A percentile compares a stretch with the other conserved stretches of the same genome.
These are phyloP conservation scores for Diaporthe ilicicola DNA, from an alignment of 2,329 filamentous ascomycete species.

Conservation along the genomic window DNA sequence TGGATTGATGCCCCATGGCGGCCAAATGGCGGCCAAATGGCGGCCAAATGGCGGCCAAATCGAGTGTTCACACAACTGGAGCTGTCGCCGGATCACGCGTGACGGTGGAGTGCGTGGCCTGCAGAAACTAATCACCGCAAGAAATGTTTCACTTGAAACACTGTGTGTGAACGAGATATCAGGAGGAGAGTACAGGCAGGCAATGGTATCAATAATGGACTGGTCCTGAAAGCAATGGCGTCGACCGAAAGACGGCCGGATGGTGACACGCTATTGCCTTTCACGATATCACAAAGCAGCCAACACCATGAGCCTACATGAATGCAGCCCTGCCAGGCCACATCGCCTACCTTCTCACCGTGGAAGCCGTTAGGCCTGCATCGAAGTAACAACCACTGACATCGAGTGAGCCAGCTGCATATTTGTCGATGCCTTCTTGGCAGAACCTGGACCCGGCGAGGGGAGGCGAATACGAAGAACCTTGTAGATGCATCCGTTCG, in stretches of 20 bases:
- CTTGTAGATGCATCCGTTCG: conserved; percentile 2
- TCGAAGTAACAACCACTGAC: neutral
- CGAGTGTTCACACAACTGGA: neutral
- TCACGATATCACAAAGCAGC: neutral
- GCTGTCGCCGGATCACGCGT: too few relatives aligned
- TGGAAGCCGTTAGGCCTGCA: neutral
- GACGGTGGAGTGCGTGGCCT: too few relatives aligned
- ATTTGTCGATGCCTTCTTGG: neutral
- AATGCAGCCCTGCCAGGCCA: too few relatives aligned
- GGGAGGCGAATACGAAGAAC: neutral
- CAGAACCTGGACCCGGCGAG: neutral
- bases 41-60: neutral
- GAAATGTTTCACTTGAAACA: neutral
- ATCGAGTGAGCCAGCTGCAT: neutral
- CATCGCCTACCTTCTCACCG: too few relatives aligned
- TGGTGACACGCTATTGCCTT: too few relatives aligned
- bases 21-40: too few relatives aligned
- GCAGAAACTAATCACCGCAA: too few relatives aligned
- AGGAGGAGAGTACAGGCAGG: neutral
- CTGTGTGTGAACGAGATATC: too few relatives aligned
- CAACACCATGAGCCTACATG: neutral
- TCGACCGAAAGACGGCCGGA: neutral
- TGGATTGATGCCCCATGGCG: too few relatives aligned
- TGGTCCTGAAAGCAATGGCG: neutral
- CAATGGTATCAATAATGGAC: neutral